Evolutionary conservation across 495 filamentous ascomycete species (phyloP).

Genomic region (Cenococcum geophilum): DNA sequence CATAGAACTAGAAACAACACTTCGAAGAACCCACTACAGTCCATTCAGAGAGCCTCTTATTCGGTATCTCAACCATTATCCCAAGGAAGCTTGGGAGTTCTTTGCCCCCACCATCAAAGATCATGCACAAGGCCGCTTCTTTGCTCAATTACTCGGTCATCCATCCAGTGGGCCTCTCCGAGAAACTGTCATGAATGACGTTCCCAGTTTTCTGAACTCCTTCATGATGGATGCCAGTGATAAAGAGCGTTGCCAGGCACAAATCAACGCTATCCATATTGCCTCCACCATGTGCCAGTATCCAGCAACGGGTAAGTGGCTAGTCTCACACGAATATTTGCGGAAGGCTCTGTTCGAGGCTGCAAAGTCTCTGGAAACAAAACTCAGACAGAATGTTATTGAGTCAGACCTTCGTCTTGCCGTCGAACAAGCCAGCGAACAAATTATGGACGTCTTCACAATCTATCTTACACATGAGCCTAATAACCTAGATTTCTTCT

Average conservation of each 20-base stretch:
- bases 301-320: constrained; percentile 58
- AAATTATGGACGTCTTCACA: constrained; percentile 80
- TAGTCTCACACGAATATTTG: constrained; percentile 68
- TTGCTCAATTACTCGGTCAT: constrained; percentile 81
- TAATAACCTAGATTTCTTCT: constrained; percentile 82
- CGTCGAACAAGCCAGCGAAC: constrained; percentile 80
- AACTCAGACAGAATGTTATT: constrained; percentile 61
- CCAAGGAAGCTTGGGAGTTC: constrained; percentile 76
- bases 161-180: constrained; percentile 68
- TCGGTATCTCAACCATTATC: constrained; percentile 89
- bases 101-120: constrained; percentile 70
- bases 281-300: constrained; percentile 66
- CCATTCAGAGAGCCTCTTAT: constrained; percentile 90
- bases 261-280: constrained; percentile 82
- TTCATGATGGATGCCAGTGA: constrained; percentile 58
- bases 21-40: constrained; percentile 85
- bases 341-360: constrained; percentile 59
- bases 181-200: constrained; percentile 64
- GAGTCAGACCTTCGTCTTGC: constrained; percentile 70
- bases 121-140: constrained; percentile 83
- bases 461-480: constrained; percentile 66
- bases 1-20: constrained; percentile 75
- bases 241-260: constrained; percentile 59
- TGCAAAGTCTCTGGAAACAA: constrained; percentile 68
- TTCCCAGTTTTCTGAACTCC: constrained; percentile 58